Percentiles rank a stretch among this genome's conserved stretches.
Evolutionary conservation across 1,139 yeast species (phyloP).

Genomic region (Hyphopichia khmerensis): DNA sequence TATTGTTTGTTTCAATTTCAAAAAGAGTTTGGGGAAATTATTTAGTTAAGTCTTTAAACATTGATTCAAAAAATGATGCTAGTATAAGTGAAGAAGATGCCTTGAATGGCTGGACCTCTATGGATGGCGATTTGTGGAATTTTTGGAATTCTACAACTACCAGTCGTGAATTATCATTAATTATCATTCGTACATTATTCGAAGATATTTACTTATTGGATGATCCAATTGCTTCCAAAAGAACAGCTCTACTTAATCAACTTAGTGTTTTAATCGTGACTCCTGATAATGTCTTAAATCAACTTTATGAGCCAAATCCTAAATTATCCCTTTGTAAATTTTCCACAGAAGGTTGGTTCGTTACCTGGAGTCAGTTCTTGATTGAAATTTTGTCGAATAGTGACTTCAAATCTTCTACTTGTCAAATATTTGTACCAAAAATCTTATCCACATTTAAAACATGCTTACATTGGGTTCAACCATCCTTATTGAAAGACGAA

Average conservation of each 20-base stretch:
- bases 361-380: conserved; percentile 67
- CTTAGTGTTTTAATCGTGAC: conserved; percentile 81
- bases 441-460: conserved; percentile 82
- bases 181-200: conserved; percentile 79
- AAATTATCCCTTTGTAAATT: conserved; percentile 60
- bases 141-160: conserved; percentile 69
- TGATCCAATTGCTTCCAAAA: conserved; percentile 82
- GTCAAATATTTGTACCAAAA: conserved; percentile 57
- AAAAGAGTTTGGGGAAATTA: conserved; percentile 86
- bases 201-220: conserved; percentile 94
- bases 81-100: conserved; percentile 39
- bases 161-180: conserved; percentile 72
- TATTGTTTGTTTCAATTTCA: conserved; percentile 90
- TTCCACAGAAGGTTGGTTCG: conserved; percentile 83
- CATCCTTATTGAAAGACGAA: conserved; percentile 66
- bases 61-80: neutral
- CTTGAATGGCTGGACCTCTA: conserved; percentile 79
- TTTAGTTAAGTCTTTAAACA: conserved; percentile 23
- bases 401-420: conserved; percentile 33
- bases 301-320: conserved; percentile 71
- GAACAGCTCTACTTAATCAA: conserved; percentile 77
- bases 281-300: conserved; percentile 62
- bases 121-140: conserved; percentile 75
- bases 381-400: conserved; percentile 47
- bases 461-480: conserved; percentile 88